phyloP scores from a whole-genome alignment of 2,329 filamentous ascomycete genomes.

The Seiridium unicorne region DNA sequence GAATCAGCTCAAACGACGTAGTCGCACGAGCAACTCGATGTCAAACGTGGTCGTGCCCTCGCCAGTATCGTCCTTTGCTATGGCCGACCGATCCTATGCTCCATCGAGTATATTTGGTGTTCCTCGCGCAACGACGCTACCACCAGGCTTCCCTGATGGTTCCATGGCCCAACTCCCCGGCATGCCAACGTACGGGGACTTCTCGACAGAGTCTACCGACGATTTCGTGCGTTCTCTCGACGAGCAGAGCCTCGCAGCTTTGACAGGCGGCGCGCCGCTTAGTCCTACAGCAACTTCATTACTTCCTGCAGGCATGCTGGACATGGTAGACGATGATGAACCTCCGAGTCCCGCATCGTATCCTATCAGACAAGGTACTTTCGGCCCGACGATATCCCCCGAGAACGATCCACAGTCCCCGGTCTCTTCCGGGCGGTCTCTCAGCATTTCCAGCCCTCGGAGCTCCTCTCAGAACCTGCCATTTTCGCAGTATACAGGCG shows the following conservation, averaged over 20 bases:
- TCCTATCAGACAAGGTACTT: constrained; percentile 30
- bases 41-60: constrained; percentile 39
- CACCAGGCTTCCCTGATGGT: constrained; percentile 46
- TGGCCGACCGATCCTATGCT: constrained; percentile 40
- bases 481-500: constrained; percentile 46
- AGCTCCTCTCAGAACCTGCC: constrained; percentile 58
- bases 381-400: constrained; percentile 31
- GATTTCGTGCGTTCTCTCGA: constrained; percentile 46
- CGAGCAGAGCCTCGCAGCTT: constrained; percentile 60
- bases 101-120: constrained; percentile 46
- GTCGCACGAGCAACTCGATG: constrained; percentile 46
- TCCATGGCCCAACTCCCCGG: constrained; percentile 45
- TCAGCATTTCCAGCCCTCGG: constrained; percentile 61
- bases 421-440: constrained; percentile 55
- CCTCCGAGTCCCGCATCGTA: constrained; percentile 40
- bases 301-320: constrained; percentile 65
- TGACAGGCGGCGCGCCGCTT: constrained; percentile 67
- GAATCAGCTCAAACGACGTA: constrained; percentile 45
- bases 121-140: constrained; percentile 34
- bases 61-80: constrained; percentile 38
- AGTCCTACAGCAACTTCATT: constrained; percentile 75
- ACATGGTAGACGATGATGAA: constrained; percentile 62
- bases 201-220: constrained; percentile 17
- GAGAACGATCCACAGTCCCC: constrained; percentile 58
- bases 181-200: constrained; percentile 24